Evolutionary conservation across 148 eudicot species (phyloP).

Genomic region (Mesembryanthemum crystallinum): DNA sequence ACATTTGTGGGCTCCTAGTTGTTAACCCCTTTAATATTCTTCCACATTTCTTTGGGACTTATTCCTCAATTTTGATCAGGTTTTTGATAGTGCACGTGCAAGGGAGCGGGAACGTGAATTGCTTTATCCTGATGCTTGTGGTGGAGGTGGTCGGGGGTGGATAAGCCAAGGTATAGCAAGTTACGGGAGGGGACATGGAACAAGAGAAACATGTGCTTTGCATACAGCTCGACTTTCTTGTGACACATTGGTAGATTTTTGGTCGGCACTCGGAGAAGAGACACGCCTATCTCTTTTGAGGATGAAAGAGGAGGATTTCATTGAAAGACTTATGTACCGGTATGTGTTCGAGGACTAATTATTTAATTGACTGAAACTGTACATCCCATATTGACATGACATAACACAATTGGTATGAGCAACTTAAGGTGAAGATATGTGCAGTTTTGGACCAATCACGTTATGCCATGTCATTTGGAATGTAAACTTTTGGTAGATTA

Average conservation of each 20-base stretch:
- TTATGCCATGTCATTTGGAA: neutral
- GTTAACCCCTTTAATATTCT: neutral
- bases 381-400: constrained; percentile 2
- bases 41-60: constrained; percentile 23
- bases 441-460: neutral
- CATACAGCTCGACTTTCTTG: constrained; percentile 97
- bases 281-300: constrained; percentile 78
- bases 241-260: constrained; percentile 93
- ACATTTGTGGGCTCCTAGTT: neutral
- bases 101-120: constrained; percentile 94
- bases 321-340: constrained; percentile 96
- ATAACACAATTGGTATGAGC: constrained; percentile 1
- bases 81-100: constrained; percentile 89
- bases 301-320: constrained; percentile 98
- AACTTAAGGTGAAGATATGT: neutral
- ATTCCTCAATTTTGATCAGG: constrained; percentile 45
- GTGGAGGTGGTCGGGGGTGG: constrained; percentile 97
- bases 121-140: constrained; percentile 98
- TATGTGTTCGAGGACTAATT: constrained; percentile 28
- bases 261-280: constrained; percentile 98
- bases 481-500: neutral
- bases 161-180: constrained; percentile 87
- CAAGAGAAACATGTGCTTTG: constrained; percentile 93
- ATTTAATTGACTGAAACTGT: neutral
- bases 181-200: constrained; percentile 93